phyloP scores from a whole-genome alignment of 169 alveolate species.

The Plasmodium cynomolgi region DNA sequence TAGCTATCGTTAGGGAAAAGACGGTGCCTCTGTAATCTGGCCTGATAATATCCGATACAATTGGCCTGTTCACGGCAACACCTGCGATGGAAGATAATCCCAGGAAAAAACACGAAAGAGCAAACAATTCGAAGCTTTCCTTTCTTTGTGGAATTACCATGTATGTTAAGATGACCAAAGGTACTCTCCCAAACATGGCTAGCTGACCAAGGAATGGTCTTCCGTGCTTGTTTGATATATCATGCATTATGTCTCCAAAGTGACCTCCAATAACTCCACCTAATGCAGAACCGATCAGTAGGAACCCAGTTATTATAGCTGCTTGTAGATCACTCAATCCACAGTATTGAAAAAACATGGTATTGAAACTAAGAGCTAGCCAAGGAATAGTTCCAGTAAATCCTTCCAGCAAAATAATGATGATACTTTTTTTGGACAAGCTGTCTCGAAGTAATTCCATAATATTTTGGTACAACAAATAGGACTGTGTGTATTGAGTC shows the following conservation, averaged over 20 bases:
- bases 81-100: conserved; percentile 93
- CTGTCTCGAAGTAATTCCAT: conserved; percentile 41
- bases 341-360: conserved; percentile 91
- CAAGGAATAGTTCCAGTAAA: conserved; percentile 92
- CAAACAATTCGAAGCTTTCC: conserved; percentile 65
- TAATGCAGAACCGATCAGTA: conserved; percentile 89
- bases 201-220: conserved; percentile 88
- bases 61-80: conserved; percentile 91
- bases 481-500: conserved; percentile 6
- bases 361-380: conserved; percentile 90
- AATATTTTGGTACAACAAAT: conserved; percentile 67
- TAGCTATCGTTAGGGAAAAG: conserved; percentile 85
- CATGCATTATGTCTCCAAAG: conserved; percentile 87
- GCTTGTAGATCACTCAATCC: conserved; percentile 89
- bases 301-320: conserved; percentile 87
- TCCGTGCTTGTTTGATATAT: conserved; percentile 87
- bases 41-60: conserved; percentile 90
- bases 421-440: conserved; percentile 68
- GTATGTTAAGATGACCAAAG: conserved; percentile 41
- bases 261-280: conserved; percentile 93
- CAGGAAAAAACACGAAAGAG: conserved; percentile 79
- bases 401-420: conserved; percentile 81
- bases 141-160: conserved; percentile 32
- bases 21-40: conserved; percentile 92
- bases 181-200: conserved; percentile 76